phyloP scores from a whole-genome alignment of 345 rosid species.

The Eucalyptus marginata region DNA sequence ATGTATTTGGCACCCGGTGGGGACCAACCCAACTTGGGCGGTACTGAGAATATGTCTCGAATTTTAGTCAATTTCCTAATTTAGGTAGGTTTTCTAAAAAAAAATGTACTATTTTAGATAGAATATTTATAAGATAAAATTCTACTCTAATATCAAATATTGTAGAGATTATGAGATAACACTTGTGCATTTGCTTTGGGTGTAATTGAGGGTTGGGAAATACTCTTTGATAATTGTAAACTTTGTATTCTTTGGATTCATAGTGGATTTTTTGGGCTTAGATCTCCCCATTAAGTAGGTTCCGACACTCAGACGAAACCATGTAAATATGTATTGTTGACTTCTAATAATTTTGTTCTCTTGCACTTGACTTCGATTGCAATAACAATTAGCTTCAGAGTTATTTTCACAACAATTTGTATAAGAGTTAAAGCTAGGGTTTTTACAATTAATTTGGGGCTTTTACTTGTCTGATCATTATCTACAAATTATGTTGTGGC shows the following conservation, averaged over 20 bases:
- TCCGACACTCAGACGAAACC: fast-evolving
- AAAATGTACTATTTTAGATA: background rate
- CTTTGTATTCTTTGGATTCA: background rate
- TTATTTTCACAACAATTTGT: background rate
- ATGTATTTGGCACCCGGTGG: background rate
- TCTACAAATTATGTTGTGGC: background rate
- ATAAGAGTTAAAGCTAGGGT: background rate
- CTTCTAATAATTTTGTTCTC: background rate
- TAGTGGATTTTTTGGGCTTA: background rate
- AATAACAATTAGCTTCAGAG: background rate
- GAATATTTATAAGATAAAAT: background rate
- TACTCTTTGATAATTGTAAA: background rate
- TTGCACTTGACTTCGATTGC: background rate
- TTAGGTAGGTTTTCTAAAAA: background rate
- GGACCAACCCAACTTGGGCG: background rate
- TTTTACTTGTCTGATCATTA: background rate
- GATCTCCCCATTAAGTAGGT: background rate
- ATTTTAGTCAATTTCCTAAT: background rate
- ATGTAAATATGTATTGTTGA: background rate
- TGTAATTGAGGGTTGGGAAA: background rate
- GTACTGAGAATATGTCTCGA: background rate
- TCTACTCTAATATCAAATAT: background rate
- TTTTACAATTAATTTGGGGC: background rate
- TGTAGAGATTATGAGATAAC: background rate
- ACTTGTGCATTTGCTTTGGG: background rate